Evolutionary conservation across 2,329 filamentous ascomycete genomes (phyloP).

Genomic region (Biscogniauxia mediterranea): DNA sequence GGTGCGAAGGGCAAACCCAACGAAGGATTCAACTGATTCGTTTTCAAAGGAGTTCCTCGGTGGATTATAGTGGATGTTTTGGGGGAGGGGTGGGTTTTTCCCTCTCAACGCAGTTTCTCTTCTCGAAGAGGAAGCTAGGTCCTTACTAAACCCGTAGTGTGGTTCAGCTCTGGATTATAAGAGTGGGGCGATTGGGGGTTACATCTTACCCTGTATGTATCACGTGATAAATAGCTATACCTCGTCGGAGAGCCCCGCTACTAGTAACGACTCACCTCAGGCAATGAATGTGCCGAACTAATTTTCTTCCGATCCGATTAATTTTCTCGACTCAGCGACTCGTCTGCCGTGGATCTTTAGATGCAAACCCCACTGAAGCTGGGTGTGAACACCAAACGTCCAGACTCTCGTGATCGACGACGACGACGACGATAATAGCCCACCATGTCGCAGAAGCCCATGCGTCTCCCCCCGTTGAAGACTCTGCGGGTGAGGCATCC

Average conservation of each 20-base stretch:
- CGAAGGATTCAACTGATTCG: too few relatives aligned
- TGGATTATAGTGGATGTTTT: not conserved
- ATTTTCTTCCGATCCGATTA: not conserved
- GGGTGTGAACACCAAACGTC: not conserved
- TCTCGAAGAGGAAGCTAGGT: not conserved
- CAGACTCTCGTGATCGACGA: not conserved
- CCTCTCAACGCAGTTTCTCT: not conserved
- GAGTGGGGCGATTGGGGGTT: too few relatives aligned
- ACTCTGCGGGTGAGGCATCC: constrained; percentile 53
- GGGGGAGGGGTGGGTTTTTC: too few relatives aligned
- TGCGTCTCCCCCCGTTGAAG: constrained; percentile 57
- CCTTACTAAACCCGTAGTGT: too few relatives aligned
- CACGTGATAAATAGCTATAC: too few relatives aligned
- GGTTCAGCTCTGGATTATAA: too few relatives aligned
- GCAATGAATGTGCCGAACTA: not conserved
- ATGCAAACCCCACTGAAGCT: too few relatives aligned
- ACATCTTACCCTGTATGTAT: too few relatives aligned
- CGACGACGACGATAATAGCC: not conserved
- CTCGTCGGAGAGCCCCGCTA: too few relatives aligned
- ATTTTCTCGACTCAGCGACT: not conserved
- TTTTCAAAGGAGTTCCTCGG: not conserved
- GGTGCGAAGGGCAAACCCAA: too few relatives aligned
- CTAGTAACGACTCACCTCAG: too few relatives aligned
- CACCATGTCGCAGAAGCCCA: constrained; percentile 50
- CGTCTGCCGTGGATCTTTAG: too few relatives aligned